These are phyloP conservation scores for Coemansia sp. DNA, from an alignment of 192 early-diverging fungal genomes.

Conservation along the genomic window DNA sequence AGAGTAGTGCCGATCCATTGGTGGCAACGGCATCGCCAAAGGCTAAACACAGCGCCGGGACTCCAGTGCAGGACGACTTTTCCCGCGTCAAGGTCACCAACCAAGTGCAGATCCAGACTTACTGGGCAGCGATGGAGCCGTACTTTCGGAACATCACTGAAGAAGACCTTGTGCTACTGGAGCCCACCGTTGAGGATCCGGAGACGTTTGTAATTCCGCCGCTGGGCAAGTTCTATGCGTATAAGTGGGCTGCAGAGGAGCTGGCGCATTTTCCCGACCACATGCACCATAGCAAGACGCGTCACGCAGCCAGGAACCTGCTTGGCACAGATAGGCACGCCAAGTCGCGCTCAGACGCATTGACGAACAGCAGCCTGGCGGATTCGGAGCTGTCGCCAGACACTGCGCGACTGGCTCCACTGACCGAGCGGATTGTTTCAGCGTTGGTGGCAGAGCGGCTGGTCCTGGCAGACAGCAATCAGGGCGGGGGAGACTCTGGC, in stretches of 20 bases:
- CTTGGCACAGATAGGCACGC: constrained; percentile 9
- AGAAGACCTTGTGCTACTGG: constrained; percentile 73
- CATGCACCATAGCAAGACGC: constrained; percentile 40
- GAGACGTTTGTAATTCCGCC: constrained; percentile 78
- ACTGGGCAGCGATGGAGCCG: constrained; percentile 81
- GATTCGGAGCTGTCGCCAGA: constrained; percentile 60
- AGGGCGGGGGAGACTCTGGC: not conserved
- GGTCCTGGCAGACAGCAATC: constrained; percentile 19
- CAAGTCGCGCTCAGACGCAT: constrained; percentile 1
- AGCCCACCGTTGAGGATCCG: constrained; percentile 58
- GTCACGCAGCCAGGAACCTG: constrained; percentile 24
- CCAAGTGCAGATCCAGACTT: constrained; percentile 82
- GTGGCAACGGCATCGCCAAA: constrained; percentile 19
- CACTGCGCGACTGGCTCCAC: constrained; percentile 62
- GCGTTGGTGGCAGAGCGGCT: constrained; percentile 68
- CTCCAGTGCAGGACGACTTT: constrained; percentile 61
- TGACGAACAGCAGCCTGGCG: constrained; percentile 19
- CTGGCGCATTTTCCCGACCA: constrained; percentile 56
- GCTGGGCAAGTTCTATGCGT: constrained; percentile 72
- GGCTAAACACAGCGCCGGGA: constrained; percentile 39
- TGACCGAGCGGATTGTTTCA: constrained; percentile 77
- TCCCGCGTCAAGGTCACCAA: constrained; percentile 69
- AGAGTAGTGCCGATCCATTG: constrained; percentile 8
- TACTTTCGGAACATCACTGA: constrained; percentile 79
- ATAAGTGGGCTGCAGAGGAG: constrained; percentile 70